Conservation (phyloP, 768 basidiomycete species). For the Exidia glandulosa region DNA sequence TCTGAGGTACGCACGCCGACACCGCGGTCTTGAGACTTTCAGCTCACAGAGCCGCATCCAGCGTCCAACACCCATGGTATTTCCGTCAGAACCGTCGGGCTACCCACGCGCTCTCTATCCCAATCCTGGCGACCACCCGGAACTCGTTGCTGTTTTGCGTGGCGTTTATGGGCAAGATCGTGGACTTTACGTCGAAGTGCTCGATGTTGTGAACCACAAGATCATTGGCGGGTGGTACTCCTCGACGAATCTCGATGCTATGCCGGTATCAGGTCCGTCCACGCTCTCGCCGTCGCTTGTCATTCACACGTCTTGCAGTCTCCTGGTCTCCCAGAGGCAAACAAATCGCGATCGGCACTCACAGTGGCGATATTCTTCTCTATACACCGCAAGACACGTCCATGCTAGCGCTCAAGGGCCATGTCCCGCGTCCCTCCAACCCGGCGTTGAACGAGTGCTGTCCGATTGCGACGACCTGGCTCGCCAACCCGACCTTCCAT, state of each 20-base stretch:
- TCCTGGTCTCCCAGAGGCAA: conserved; percentile 85
- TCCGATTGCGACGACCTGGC: conserved; percentile 51
- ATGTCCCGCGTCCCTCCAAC: conserved; percentile 43
- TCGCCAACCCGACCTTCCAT: conserved; percentile 58
- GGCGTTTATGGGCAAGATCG: conserved; percentile 2
- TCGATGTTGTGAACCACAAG: conserved; percentile 3
- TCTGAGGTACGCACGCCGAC: neutral
- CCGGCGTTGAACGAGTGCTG: conserved; percentile 29
- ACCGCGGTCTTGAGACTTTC: neutral
- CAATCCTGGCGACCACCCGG: conserved; percentile 9
- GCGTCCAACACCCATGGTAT: neutral
- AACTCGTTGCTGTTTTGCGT: conserved; percentile 9
- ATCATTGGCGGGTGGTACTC: conserved; percentile 5
- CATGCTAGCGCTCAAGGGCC: conserved; percentile 34
- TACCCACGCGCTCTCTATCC: conserved; percentile 3
- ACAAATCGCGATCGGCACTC: conserved; percentile 66
- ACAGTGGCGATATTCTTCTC: conserved; percentile 58
- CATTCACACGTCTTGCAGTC: conserved; percentile 29
- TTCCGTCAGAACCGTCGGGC: conserved; percentile 3
- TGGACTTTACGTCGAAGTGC: conserved; percentile 6
- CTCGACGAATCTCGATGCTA: conserved; percentile 21
- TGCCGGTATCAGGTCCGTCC: conserved; percentile 50
- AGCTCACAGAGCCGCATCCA: neutral
- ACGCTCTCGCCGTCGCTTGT: neutral
- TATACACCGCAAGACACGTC: conserved; percentile 48